Evolutionary conservation across 2,329 filamentous ascomycete species (phyloP), one percentile per base, ranked within the genome.

Genomic region (Tolypocladium guangdongense): DNA sequence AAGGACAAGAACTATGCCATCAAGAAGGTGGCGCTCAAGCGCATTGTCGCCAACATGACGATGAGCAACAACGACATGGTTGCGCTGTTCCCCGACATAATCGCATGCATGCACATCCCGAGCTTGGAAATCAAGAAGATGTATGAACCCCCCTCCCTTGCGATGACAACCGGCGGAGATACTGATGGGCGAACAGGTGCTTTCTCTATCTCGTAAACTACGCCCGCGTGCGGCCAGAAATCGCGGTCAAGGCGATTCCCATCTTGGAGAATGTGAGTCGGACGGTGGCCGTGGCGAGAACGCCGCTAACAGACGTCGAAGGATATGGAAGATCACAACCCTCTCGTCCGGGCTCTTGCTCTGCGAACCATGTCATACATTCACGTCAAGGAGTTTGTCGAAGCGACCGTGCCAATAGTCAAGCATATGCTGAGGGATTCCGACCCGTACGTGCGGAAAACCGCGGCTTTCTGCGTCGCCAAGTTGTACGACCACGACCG

Each of bases 41-140:
- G 96, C 80, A 97, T 99, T 62, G 93, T 99, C 63, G 93, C 93
- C 68, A 99, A 99, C 69, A 99, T 99, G 93, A 99, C 93, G 59
- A 99, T 99, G 93, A 97, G 92, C 81, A 99, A 99, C 74, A 99
- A 97, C 67, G 93, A 99, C 71, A 99, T 99, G 93, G 87, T 97
- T 53, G 90, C 90, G 39, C 77, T 99, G 51, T 99, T 99, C 63
- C 90, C 92, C 20, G 93, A 99, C 67, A 87, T 99, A 56, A 88
- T 99, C 62, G 84, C 78, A 58, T 97, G 92, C 77, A 99, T 99
- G 93, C 84, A 88, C 62, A 88, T 99, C 57, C 87, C 86, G 51
- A 95, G 88, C 64, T 75, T 99, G 68, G 93, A 99, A 73, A 96
- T 99, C 73, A 99, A 99, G 81, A 99, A 99, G 79, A 99, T 99